These are phyloP conservation scores for Candida maltosa DNA, from an alignment of 805 yeast genomes.

Conservation along the genomic window DNA sequence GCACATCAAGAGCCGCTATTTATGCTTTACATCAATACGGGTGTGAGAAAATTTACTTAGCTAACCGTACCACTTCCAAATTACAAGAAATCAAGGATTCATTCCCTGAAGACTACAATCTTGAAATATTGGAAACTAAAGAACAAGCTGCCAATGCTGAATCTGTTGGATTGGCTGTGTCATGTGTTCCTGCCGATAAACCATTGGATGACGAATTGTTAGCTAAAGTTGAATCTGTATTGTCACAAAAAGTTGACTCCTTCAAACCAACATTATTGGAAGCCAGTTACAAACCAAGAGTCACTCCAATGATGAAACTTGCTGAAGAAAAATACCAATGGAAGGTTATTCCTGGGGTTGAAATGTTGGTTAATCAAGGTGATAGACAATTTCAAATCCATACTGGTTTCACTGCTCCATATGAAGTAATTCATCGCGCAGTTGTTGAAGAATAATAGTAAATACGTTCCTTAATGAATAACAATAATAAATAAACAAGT, in stretches of 20 bases:
- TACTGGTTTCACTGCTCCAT: conserved; percentile 67
- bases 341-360: conserved; percentile 86
- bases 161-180: conserved; percentile 59
- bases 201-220: conserved; percentile 57
- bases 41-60: conserved; percentile 68
- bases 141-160: conserved; percentile 45
- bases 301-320: conserved; percentile 81
- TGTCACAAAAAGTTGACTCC: conserved; percentile 37
- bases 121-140: conserved; percentile 51
- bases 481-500: not conserved
- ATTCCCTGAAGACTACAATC: conserved; percentile 60
- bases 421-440: conserved; percentile 56
- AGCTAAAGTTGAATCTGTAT: conserved; percentile 44
- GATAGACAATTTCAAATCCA: conserved; percentile 79
- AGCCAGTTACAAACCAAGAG: conserved; percentile 90
- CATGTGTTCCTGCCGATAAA: conserved; percentile 81
- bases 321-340: conserved; percentile 64
- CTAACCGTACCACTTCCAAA: conserved; percentile 76
- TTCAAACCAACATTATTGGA: conserved; percentile 66
- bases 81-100: conserved; percentile 53
- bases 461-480: not conserved
- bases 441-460: conserved; percentile 42
- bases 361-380: conserved; percentile 93
- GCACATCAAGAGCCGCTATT: conserved; percentile 93
- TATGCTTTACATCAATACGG: conserved; percentile 82